These are phyloP conservation scores for Oryza brachyantha DNA, from an alignment of 176 grass and related monocot genomes.

Conservation along the genomic window DNA sequence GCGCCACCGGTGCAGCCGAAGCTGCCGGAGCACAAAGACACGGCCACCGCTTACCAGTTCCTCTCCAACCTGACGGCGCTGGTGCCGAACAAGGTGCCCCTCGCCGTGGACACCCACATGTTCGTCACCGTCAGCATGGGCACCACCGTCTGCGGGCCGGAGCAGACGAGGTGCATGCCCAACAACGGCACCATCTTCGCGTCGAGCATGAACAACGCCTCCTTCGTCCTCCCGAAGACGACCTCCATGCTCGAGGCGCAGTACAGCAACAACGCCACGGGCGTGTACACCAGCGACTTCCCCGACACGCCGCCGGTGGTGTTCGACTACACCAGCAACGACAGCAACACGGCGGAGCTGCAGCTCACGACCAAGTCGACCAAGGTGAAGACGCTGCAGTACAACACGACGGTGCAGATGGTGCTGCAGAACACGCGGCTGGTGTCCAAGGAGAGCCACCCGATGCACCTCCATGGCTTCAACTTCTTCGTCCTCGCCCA, in stretches of 20 bases:
- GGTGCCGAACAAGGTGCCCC: conserved; percentile 39
- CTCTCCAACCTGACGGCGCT: conserved; percentile 54
- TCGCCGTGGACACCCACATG: conserved; percentile 44
- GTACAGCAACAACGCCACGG: not conserved
- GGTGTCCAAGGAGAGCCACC: conserved; percentile 62
- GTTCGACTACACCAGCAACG: conserved; percentile 51
- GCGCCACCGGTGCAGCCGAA: not conserved
- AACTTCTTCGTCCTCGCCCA: conserved; percentile 79
- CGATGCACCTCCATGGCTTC: conserved; percentile 73
- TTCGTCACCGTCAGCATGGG: conserved; percentile 53
- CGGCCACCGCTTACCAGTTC: conserved; percentile 34
- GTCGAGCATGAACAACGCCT: conserved; percentile 80
- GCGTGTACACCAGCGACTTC: conserved; percentile 63
- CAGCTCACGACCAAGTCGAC: conserved; percentile 43
- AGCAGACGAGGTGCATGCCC: conserved; percentile 35
- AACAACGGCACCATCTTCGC: conserved; percentile 17
- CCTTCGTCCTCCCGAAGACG: conserved; percentile 35
- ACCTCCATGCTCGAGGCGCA: conserved; percentile 57
- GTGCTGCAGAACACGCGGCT: conserved; percentile 72
- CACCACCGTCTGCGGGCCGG: conserved; percentile 25
- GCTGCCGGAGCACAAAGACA: conserved; percentile 30
- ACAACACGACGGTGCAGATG: conserved; percentile 61
- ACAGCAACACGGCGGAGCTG: not conserved
- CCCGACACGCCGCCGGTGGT: conserved; percentile 41
- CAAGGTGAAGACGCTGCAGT: conserved; percentile 44